Evolutionary conservation across 257 asterid species (phyloP).

Genomic region (Asclepias syriaca): DNA sequence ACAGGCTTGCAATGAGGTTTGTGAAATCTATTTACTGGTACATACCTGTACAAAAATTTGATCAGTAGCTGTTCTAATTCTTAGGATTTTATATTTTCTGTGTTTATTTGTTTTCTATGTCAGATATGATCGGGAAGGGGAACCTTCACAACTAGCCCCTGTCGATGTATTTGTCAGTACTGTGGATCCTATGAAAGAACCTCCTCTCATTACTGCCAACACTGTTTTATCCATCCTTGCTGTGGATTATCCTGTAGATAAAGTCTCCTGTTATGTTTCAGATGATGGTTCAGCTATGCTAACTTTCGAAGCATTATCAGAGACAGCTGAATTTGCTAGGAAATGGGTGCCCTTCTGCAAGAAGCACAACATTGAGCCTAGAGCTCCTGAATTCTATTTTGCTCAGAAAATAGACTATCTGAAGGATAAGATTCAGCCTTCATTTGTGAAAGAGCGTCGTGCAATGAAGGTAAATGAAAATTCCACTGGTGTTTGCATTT

Average conservation of each 20-base stretch:
- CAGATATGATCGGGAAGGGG: conserved; percentile 71
- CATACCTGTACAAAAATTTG: background rate
- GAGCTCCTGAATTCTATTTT: conserved; percentile 91
- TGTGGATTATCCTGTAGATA: conserved; percentile 81
- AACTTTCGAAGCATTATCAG: conserved; percentile 85
- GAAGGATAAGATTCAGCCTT: conserved; percentile 68
- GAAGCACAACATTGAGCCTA: conserved; percentile 73
- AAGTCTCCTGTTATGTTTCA: conserved; percentile 82
- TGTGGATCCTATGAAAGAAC: conserved; percentile 86
- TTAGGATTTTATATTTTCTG: conserved; percentile 7
- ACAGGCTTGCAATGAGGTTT: conserved; percentile 60
- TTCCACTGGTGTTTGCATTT: background rate
- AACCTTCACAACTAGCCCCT: conserved; percentile 62
- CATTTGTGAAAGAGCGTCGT: conserved; percentile 87
- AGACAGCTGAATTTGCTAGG: conserved; percentile 81
- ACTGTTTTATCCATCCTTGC: conserved; percentile 88
- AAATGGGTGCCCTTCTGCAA: conserved; percentile 95
- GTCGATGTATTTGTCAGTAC: conserved; percentile 76
- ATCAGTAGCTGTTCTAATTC: background rate
- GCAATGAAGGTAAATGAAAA: conserved; percentile 66
- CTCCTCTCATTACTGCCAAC: conserved; percentile 87
- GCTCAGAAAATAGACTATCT: conserved; percentile 77
- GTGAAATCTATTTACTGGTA: conserved; percentile 4
- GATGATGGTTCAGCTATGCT: conserved; percentile 97
- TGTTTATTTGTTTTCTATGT: conserved; percentile 6